Percentiles rank a stretch among this genome's conserved stretches.
phyloP scores from a whole-genome alignment of 2,329 filamentous ascomycete genomes.

The Fusarium odoratissimum region DNA sequence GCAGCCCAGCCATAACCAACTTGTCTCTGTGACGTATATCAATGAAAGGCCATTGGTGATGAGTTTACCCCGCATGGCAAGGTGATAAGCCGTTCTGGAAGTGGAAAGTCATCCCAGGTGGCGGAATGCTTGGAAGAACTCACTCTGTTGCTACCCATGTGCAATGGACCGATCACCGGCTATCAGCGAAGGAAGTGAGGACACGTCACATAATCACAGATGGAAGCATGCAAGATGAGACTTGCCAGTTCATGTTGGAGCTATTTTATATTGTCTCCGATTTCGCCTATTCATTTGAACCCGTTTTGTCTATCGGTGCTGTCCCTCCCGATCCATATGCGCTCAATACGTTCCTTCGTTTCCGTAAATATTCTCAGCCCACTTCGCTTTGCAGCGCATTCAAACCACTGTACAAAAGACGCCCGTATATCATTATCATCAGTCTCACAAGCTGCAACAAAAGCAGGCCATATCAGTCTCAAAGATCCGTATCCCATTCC shows the following conservation, averaged over 20 bases:
- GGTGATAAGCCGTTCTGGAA: neutral
- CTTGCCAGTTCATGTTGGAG: rapidly evolving
- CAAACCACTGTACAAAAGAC: slow-evolving; percentile 24
- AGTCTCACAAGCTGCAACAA: slow-evolving; percentile 26
- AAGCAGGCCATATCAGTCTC: slow-evolving; percentile 33
- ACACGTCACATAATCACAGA: neutral
- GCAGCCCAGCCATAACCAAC: too few relatives aligned
- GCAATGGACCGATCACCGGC: rapidly evolving
- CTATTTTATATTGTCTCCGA: neutral
- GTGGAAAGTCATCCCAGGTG: slow-evolving; percentile 11
- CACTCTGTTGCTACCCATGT: rapidly evolving
- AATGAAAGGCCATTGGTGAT: neutral
- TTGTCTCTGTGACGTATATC: neutral
- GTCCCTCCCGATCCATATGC: slow-evolving; percentile 15
- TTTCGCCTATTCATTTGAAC: neutral
- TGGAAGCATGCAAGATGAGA: neutral
- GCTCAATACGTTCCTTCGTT: slow-evolving; percentile 15
- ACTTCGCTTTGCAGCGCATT: slow-evolving; percentile 3
- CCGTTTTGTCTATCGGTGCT: neutral
- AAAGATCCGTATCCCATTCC: slow-evolving; percentile 28
- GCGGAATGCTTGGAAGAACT: neutral
- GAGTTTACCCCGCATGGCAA: neutral
- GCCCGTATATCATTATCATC: neutral
- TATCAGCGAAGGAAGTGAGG: neutral
- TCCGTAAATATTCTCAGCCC: slow-evolving; percentile 27